Percentiles rank a stretch among this genome's conserved stretches.
These are phyloP conservation scores for Tulasnella sp. DNA, from an alignment of 768 basidiomycete genomes.

Conservation along the genomic window DNA sequence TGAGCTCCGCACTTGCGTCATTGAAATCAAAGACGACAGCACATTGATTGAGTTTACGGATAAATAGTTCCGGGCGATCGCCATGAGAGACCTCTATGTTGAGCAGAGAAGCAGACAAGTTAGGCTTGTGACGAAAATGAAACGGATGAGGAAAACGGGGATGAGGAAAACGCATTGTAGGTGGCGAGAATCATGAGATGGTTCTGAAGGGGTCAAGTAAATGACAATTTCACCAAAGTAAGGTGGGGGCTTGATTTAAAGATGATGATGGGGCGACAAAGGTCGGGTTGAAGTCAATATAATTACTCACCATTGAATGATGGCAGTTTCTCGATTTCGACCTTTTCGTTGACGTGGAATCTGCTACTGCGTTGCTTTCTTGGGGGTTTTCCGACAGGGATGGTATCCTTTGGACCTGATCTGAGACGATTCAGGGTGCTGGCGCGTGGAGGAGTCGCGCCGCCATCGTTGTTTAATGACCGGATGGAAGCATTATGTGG, in stretches of 20 bases:
- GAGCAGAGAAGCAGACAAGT: constrained; percentile 12
- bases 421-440: constrained; percentile 54
- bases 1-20: constrained; percentile 87
- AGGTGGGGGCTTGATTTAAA: constrained; percentile 5
- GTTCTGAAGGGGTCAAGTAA: constrained; percentile 1
- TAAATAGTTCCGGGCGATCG: constrained; percentile 82
- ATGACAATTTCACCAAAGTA: constrained; percentile 13
- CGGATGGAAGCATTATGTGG: constrained; percentile 18
- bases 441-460: constrained; percentile 49
- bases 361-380: constrained; percentile 95
- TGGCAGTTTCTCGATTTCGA: constrained; percentile 89
- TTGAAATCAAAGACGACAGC: constrained; percentile 98
- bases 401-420: constrained; percentile 82
- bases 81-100: constrained; percentile 67
- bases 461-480: constrained; percentile 20
- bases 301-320: constrained; percentile 67
- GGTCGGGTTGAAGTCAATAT: background rate
- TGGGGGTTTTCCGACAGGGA: constrained; percentile 90
- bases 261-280: constrained; percentile 13
- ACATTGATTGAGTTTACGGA: constrained; percentile 93
- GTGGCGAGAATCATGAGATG: too few relatives aligned
- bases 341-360: constrained; percentile 90
- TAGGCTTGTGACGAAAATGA: too few relatives aligned
- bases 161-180: too few relatives aligned
- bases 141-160: background rate